Percentiles rank a stretch among this genome's conserved stretches.
phyloP scores from a whole-genome alignment of 768 basidiomycete species.

The Lentinula guzmanii region DNA sequence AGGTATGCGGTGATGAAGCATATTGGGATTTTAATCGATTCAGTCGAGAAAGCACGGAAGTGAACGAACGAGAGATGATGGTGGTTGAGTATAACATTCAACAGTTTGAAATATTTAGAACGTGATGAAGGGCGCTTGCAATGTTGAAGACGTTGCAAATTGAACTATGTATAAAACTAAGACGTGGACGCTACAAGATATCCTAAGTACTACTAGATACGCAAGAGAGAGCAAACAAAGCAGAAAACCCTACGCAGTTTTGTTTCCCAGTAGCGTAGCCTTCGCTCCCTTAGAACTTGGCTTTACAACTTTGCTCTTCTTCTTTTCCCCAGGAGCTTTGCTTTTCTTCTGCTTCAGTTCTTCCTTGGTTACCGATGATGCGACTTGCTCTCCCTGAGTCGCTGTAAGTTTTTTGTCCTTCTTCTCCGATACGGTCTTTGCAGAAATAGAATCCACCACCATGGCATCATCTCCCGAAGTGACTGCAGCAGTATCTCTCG shows the following conservation, averaged over 20 bases:
- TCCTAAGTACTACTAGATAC: background rate
- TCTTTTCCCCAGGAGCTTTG: constrained; percentile 43
- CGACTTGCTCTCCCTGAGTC: background rate
- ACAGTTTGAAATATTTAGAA: background rate
- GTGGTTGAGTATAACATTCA: background rate
- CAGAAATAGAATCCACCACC: background rate
- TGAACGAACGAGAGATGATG: constrained; percentile 4
- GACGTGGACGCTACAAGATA: background rate
- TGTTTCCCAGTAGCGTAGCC: constrained; percentile 48
- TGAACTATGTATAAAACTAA: too few relatives aligned
- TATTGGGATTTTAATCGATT: background rate
- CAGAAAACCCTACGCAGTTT: constrained; percentile 17
- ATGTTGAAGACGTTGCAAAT: too few relatives aligned
- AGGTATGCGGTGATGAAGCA: background rate
- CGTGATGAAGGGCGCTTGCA: too few relatives aligned
- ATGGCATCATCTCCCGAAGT: background rate
- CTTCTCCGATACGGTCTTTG: background rate
- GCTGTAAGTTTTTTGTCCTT: constrained; percentile 1
- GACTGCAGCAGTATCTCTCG: background rate
- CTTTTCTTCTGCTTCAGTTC: constrained; percentile 52
- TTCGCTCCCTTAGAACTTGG: constrained; percentile 47
- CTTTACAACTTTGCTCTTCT: constrained; percentile 42
- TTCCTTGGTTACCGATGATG: constrained; percentile 26
- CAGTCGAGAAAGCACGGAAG: background rate
- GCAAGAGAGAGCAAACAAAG: too few relatives aligned